Percentiles rank a stretch among this genome's conserved stretches.
These are phyloP conservation scores for Fabrea salina DNA, from an alignment of 169 alveolate genomes.

Conservation along the genomic window DNA sequence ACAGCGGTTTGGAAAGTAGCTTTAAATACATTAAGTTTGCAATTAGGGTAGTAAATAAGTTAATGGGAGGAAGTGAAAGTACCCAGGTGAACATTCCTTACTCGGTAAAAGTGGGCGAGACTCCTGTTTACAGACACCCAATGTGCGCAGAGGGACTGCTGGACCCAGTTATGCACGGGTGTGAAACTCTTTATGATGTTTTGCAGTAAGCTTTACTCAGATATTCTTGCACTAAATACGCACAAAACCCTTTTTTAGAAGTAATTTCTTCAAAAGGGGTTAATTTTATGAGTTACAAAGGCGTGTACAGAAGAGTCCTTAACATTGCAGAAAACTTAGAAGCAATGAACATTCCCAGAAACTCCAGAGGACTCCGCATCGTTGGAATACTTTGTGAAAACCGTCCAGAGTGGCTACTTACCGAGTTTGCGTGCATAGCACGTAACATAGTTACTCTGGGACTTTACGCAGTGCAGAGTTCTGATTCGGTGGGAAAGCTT, in stretches of 20 bases:
- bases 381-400: constrained; percentile 80
- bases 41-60: no score
- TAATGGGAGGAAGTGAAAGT: no score
- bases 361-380: background rate
- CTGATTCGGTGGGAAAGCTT: constrained; percentile 62
- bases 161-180: background rate
- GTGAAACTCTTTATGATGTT: background rate
- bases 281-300: no score
- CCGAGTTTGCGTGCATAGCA: constrained; percentile 73
- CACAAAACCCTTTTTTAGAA: background rate
- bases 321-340: background rate
- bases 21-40: no score
- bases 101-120: constrained; percentile 37
- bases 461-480: constrained; percentile 76
- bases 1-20: no score
- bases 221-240: background rate
- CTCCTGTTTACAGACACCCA: background rate
- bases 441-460: constrained; percentile 61
- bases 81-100: no score
- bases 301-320: background rate
- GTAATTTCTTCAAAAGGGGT: background rate
- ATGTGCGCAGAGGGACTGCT: background rate
- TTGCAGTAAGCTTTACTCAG: background rate
- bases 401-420: constrained; percentile 84
- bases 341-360: background rate